Evolutionary conservation across 805 yeast genomes (phyloP).

Genomic region (Wickerhamomyces alni): DNA sequence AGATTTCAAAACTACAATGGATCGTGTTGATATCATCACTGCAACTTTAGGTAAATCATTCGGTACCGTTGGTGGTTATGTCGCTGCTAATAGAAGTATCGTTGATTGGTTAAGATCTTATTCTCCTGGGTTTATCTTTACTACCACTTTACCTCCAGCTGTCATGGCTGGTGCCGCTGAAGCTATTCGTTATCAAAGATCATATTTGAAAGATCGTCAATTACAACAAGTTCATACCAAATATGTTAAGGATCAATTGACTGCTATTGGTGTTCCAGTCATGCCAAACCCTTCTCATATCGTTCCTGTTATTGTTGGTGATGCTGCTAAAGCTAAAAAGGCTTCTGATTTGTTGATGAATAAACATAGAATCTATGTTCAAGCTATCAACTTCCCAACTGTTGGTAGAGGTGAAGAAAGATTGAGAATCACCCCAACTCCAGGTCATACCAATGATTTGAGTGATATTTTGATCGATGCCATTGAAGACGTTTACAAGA

Average conservation of each 20-base stretch:
- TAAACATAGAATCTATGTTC: conserved; percentile 86
- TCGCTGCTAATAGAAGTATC: conserved; percentile 78
- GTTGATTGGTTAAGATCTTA: conserved; percentile 95
- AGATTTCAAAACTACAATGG: conserved; percentile 58
- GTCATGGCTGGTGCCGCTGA: conserved; percentile 92
- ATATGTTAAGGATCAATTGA: conserved; percentile 72
- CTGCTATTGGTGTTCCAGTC: conserved; percentile 79
- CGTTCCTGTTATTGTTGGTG: conserved; percentile 92
- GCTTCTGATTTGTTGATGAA: conserved; percentile 88
- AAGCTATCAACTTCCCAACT: conserved; percentile 97
- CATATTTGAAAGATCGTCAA: conserved; percentile 70
- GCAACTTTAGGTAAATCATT: conserved; percentile 97
- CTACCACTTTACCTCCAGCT: conserved; percentile 96
- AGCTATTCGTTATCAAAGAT: conserved; percentile 80
- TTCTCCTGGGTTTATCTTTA: conserved; percentile 96
- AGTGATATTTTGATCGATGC: conserved; percentile 74
- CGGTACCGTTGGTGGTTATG: conserved; percentile 97
- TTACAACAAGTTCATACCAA: conserved; percentile 81
- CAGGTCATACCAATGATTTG: conserved; percentile 80
- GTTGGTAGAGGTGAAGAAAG: conserved; percentile 95
- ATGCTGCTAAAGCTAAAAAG: conserved; percentile 83
- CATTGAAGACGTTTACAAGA: conserved; percentile 72
- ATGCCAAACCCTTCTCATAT: conserved; percentile 97
- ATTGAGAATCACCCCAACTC: conserved; percentile 97
- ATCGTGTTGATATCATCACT: conserved; percentile 91